A percentile compares a stretch with the other conserved stretches of the same genome.
These are phyloP conservation scores for Glebionis coronaria DNA, from an alignment of 129 eudicot species.

Conservation along the genomic window DNA sequence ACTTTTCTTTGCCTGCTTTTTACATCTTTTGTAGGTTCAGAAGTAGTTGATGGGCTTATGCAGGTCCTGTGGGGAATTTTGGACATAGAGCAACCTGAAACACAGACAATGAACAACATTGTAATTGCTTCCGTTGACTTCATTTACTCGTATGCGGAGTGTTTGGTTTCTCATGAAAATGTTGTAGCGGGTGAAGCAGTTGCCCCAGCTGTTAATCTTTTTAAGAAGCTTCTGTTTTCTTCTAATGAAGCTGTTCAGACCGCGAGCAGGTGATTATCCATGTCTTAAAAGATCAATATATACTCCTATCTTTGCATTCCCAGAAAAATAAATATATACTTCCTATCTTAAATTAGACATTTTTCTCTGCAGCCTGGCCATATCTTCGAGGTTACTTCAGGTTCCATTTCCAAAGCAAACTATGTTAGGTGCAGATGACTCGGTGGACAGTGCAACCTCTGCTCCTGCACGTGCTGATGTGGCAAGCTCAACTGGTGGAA, in stretches of 20 bases:
- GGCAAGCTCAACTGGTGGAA: slow-evolving; percentile 54
- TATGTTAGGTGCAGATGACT: slow-evolving; percentile 87
- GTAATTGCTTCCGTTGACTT: slow-evolving; percentile 91
- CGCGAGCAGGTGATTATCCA: slow-evolving; percentile 76
- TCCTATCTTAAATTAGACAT: background rate
- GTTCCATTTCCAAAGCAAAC: slow-evolving; percentile 99
- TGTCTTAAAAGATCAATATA: background rate
- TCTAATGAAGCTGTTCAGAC: slow-evolving; percentile 98
- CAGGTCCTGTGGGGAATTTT: slow-evolving; percentile 98
- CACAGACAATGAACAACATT: slow-evolving; percentile 95
- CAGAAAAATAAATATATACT: too few species aligned
- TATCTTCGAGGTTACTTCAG: slow-evolving; percentile 96
- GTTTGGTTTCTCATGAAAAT: slow-evolving; percentile 79
- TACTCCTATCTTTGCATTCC: too few species aligned
- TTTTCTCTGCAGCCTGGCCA: slow-evolving; percentile 67
- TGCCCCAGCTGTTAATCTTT: slow-evolving; percentile 81
- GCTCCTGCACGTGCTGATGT: slow-evolving; percentile 55
- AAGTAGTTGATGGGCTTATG: slow-evolving; percentile 95
- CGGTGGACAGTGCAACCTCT: slow-evolving; percentile 45
- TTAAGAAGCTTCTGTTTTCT: slow-evolving; percentile 79
- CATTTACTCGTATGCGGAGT: slow-evolving; percentile 95
- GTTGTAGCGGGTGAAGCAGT: slow-evolving; percentile 61
- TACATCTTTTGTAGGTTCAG: slow-evolving; percentile 62
- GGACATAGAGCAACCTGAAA: slow-evolving; percentile 91
- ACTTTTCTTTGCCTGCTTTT: background rate